These are phyloP conservation scores for Solanum virginianum DNA, from an alignment of 257 asterid genomes.

Conservation along the genomic window DNA sequence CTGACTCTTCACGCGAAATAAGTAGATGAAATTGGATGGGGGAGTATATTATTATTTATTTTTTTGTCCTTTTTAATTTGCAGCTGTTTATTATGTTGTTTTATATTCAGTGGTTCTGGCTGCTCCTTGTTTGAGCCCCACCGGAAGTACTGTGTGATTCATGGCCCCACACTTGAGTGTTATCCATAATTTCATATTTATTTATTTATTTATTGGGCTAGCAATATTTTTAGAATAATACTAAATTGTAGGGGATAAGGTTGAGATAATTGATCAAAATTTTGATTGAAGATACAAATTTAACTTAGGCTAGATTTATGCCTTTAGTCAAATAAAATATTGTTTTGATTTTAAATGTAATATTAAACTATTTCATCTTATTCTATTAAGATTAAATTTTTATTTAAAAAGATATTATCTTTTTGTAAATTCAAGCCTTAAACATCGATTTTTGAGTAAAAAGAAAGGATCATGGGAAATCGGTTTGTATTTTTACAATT, in stretches of 20 bases:
- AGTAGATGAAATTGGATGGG: neutral
- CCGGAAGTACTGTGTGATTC: neutral
- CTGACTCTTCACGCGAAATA: neutral
- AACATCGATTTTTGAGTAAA: neutral
- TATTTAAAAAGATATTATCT: neutral
- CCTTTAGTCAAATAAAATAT: neutral
- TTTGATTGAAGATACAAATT: too few relatives aligned
- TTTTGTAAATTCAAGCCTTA: neutral
- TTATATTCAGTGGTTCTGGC: neutral
- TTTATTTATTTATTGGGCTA: neutral
- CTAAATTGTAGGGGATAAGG: neutral
- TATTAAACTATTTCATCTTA: neutral
- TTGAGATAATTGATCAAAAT: neutral
- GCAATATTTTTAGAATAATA: too few relatives aligned
- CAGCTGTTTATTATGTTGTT: neutral
- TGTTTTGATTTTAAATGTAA: neutral
- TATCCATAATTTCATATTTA: neutral
- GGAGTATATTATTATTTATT: neutral
- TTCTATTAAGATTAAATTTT: neutral
- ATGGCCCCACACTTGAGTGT: neutral
- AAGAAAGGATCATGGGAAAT: neutral
- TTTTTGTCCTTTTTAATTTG: neutral
- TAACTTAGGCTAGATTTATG: too few relatives aligned
- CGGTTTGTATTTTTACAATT: neutral
- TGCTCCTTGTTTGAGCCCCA: neutral